phyloP scores from a whole-genome alignment of 768 basidiomycete species.

The Termitomyces sp. region DNA sequence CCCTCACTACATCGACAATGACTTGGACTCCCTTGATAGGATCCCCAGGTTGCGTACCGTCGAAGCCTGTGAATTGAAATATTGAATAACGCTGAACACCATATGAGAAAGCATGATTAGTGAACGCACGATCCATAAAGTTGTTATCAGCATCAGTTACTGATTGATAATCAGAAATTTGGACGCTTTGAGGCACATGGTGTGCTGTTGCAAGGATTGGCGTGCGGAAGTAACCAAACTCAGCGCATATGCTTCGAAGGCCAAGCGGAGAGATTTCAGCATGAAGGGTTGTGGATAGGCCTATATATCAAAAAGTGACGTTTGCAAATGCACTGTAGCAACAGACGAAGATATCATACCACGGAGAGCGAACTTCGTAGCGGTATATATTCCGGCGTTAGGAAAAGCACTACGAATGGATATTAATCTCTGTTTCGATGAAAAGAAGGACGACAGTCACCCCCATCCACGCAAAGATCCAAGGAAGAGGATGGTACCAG shows the following conservation, averaged over 20 bases:
- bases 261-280: slow-evolving; percentile 34
- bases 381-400: background rate
- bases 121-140: slow-evolving; percentile 19
- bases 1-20: slow-evolving; percentile 20
- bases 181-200: slow-evolving; percentile 21
- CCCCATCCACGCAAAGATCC: slow-evolving; percentile 39
- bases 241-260: slow-evolving; percentile 30
- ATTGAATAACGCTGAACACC: background rate
- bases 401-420: background rate
- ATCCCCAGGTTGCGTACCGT: slow-evolving; percentile 33
- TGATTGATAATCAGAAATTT: slow-evolving; percentile 28
- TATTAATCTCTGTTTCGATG: background rate
- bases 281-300: slow-evolving; percentile 26
- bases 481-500: slow-evolving; percentile 38
- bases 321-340: background rate
- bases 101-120: background rate
- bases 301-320: background rate
- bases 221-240: slow-evolving; percentile 37
- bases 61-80: slow-evolving; percentile 18
- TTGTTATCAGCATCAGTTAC: slow-evolving; percentile 20
- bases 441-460: slow-evolving; percentile 12
- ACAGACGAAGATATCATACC: slow-evolving; percentile 11
- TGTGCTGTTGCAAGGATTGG: slow-evolving; percentile 24
- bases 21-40: slow-evolving; percentile 29
- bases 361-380: slow-evolving; percentile 34